Evolutionary conservation across 768 basidiomycete species (phyloP).

Genomic region (Agrocybe praecox): DNA sequence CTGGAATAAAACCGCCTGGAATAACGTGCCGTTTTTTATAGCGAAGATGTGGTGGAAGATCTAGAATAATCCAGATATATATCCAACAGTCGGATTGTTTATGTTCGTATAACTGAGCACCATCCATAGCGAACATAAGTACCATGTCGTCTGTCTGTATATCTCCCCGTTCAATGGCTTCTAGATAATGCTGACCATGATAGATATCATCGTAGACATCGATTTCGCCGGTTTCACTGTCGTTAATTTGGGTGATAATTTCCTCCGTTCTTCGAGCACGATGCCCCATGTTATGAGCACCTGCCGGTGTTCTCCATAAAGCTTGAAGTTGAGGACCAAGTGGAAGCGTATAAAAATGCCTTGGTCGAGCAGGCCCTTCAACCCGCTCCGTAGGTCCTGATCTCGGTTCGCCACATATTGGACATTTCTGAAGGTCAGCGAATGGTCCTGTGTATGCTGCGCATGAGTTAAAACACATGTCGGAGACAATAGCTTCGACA

Average conservation of each 20-base stretch:
- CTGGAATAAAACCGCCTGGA: conserved; percentile 28
- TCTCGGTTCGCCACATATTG: conserved; percentile 27
- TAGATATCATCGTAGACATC: conserved; percentile 1
- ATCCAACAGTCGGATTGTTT: conserved; percentile 48
- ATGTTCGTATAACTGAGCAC: conserved; percentile 42
- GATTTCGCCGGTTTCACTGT: background rate
- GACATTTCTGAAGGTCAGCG: conserved; percentile 27
- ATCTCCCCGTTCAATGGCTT: conserved; percentile 13
- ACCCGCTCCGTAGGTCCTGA: background rate
- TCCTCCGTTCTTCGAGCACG: conserved; percentile 17
- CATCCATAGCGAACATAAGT: conserved; percentile 37
- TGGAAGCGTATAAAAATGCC: conserved; percentile 37
- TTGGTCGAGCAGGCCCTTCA: conserved; percentile 20
- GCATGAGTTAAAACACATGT: conserved; percentile 49
- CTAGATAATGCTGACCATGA: conserved; percentile 32
- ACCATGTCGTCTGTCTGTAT: conserved; percentile 34
- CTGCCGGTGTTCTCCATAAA: conserved; percentile 18
- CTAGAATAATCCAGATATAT: conserved; percentile 39
- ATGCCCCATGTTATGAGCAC: conserved; percentile 29
- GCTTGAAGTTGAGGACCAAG: conserved; percentile 48
- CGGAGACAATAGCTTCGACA: conserved; percentile 29
- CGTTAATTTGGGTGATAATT: conserved; percentile 7
- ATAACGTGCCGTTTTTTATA: conserved; percentile 27
- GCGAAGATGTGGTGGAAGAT: conserved; percentile 23
- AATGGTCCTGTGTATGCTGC: conserved; percentile 42